Evolutionary conservation across 305 asterid species (phyloP).

Genomic region (Fraxinus angustifolia): DNA sequence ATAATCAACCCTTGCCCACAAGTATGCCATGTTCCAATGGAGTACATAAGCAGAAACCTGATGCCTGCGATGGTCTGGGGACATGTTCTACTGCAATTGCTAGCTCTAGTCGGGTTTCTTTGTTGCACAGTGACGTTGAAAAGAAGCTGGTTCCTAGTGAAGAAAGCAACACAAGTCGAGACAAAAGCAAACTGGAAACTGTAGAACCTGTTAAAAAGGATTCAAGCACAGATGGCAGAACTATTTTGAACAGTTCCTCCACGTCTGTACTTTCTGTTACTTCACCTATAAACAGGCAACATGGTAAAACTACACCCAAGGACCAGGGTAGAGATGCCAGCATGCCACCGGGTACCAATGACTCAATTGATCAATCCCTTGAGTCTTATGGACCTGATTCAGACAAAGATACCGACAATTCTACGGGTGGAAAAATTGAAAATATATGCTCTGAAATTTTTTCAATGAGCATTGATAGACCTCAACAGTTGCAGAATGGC

Average conservation of each 20-base stretch:
- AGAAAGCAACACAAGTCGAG: slow-evolving; percentile 38
- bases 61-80: slow-evolving; percentile 30
- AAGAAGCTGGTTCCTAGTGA: slow-evolving; percentile 37
- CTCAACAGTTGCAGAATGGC: slow-evolving; percentile 31
- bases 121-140: slow-evolving; percentile 34
- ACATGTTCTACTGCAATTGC: slow-evolving; percentile 46
- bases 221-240: slow-evolving; percentile 29
- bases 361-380: slow-evolving; percentile 31
- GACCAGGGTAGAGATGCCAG: slow-evolving; percentile 24
- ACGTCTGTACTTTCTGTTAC: slow-evolving; percentile 28
- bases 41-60: slow-evolving; percentile 45
- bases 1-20: slow-evolving; percentile 42
- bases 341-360: slow-evolving; percentile 25
- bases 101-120: slow-evolving; percentile 42
- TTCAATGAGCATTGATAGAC: slow-evolving; percentile 46
- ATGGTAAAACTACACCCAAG: slow-evolving; percentile 30
- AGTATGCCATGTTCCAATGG: slow-evolving; percentile 44
- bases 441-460: slow-evolving; percentile 40
- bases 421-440: slow-evolving; percentile 28
- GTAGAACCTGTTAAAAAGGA: slow-evolving; percentile 30
- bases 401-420: slow-evolving; percentile 31
- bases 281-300: slow-evolving; percentile 29
- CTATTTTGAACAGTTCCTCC: slow-evolving; percentile 29
- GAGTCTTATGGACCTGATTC: slow-evolving; percentile 34
- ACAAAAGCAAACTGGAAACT: slow-evolving; percentile 34